Evolutionary conservation across 495 filamentous ascomycete species (phyloP).

Genomic region (Podospora bellae-mahoneyi): DNA sequence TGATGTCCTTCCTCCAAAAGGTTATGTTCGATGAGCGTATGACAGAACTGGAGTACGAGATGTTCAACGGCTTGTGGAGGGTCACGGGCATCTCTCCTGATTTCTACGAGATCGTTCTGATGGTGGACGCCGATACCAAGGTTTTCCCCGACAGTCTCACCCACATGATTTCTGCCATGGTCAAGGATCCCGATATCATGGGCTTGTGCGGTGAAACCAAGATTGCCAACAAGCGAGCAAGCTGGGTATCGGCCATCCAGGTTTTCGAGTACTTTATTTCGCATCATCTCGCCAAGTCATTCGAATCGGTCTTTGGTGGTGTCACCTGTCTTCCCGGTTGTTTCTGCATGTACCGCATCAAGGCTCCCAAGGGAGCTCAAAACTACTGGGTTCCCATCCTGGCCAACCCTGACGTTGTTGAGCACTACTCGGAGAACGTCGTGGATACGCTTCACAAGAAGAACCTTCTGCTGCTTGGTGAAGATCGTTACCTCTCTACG

Average conservation of each 20-base stretch:
- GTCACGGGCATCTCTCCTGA: constrained; percentile 96
- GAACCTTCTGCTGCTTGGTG: constrained; percentile 90
- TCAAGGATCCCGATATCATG: constrained; percentile 99
- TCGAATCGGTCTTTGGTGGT: constrained; percentile 98
- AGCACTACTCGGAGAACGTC: constrained; percentile 98
- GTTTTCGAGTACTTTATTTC: constrained; percentile 99
- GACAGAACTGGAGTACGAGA: constrained; percentile 99
- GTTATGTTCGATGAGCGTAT: constrained; percentile 99
- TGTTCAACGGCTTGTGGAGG: constrained; percentile 99
- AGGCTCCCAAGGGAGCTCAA: constrained; percentile 94
- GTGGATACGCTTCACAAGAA: constrained; percentile 99
- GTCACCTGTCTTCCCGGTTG: constrained; percentile 98
- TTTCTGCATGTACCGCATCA: constrained; percentile 99
- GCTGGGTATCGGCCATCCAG: constrained; percentile 97
- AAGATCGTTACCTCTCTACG: constrained; percentile 95
- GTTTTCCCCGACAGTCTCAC: constrained; percentile 97
- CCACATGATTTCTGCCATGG: constrained; percentile 98
- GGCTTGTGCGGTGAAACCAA: constrained; percentile 98
- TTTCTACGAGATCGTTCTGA: constrained; percentile 94
- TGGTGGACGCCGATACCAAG: constrained; percentile 99
- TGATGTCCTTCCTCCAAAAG: constrained; percentile 99
- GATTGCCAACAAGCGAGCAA: constrained; percentile 94
- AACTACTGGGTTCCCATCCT: constrained; percentile 99
- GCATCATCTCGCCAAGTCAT: constrained; percentile 92
- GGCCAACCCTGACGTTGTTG: constrained; percentile 96